Conservation (phyloP, 1,139 yeast genomes). For the Magnusiomyces magnusii region DNA sequence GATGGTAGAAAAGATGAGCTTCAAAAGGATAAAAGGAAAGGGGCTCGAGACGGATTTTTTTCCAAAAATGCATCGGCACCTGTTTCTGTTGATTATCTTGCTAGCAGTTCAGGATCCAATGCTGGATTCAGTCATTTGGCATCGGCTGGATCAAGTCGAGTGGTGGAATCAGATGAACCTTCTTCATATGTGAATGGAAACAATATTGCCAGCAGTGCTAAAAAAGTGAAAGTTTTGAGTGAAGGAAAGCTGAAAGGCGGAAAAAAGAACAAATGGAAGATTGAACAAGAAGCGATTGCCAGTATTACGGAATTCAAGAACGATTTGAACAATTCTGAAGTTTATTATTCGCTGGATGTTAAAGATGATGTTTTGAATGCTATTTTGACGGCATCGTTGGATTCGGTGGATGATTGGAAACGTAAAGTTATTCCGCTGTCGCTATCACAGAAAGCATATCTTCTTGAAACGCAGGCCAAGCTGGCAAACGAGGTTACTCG, state of each 20-base stretch:
- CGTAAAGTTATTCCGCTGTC: slow-evolving; percentile 72
- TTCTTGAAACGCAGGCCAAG: slow-evolving; percentile 60
- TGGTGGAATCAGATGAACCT: not conserved
- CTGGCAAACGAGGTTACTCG: slow-evolving; percentile 63
- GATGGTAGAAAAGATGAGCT: too few relatives aligned
- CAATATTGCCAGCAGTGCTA: not conserved
- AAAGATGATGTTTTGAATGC: slow-evolving; percentile 80
- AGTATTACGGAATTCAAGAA: slow-evolving; percentile 51
- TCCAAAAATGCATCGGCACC: not conserved
- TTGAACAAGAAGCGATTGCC: slow-evolving; percentile 63
- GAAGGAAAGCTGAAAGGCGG: slow-evolving; percentile 55
- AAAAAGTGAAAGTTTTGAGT: slow-evolving; percentile 31
- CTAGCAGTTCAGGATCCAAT: not conserved
- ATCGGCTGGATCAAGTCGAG: not conserved
- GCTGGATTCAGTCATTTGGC: not conserved
- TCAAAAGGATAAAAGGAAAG: not conserved
- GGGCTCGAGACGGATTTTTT: not conserved
- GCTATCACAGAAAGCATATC: slow-evolving; percentile 68
- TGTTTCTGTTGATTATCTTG: not conserved
- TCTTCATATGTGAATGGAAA: not conserved
- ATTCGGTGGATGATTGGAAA: slow-evolving; percentile 79
- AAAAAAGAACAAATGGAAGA: slow-evolving; percentile 72
- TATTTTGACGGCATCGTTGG: slow-evolving; percentile 66
- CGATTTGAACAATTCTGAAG: slow-evolving; percentile 32
- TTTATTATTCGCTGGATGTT: slow-evolving; percentile 53